Percentiles rank a stretch among this genome's conserved stretches.
phyloP scores from a whole-genome alignment of 2,329 filamentous ascomycete species.

The Pseudogymnoascus sp. region DNA sequence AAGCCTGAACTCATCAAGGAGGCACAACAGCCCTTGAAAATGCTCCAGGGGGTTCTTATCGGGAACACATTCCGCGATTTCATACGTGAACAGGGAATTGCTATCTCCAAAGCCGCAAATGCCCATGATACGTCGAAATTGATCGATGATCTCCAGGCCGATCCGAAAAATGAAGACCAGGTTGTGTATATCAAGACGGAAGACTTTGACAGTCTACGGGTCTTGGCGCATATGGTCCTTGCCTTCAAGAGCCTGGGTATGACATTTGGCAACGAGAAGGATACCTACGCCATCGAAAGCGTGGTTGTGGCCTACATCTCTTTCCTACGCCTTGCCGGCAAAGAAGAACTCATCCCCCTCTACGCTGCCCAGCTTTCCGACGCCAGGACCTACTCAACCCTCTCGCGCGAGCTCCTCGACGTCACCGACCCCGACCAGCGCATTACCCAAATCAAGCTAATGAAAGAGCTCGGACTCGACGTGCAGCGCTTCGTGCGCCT shows the following conservation, averaged over 20 bases:
- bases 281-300: slow-evolving; percentile 48
- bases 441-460: slow-evolving; percentile 60
- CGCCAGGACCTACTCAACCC: slow-evolving; percentile 56
- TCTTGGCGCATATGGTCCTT: slow-evolving; percentile 62
- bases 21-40: slow-evolving; percentile 58
- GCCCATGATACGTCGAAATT: slow-evolving; percentile 34
- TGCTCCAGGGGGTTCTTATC: slow-evolving; percentile 68
- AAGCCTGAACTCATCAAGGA: slow-evolving; percentile 48
- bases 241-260: slow-evolving; percentile 54
- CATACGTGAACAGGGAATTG: slow-evolving; percentile 50
- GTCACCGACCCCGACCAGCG: slow-evolving; percentile 59
- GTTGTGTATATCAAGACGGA: slow-evolving; percentile 45
- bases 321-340: slow-evolving; percentile 61
- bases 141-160: slow-evolving; percentile 33
- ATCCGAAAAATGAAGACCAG: slow-evolving; percentile 30
- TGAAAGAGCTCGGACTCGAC: slow-evolving; percentile 67
- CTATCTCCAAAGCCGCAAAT: slow-evolving; percentile 41
- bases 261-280: slow-evolving; percentile 34
- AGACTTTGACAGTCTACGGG: slow-evolving; percentile 53
- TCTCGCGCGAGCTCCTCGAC: slow-evolving; percentile 70
- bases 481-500: slow-evolving; percentile 63
- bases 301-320: slow-evolving; percentile 76
- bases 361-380: slow-evolving; percentile 74
- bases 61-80: slow-evolving; percentile 51
- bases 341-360: slow-evolving; percentile 72